Evolutionary conservation across 228 moss, liverwort and hornwort genomes (phyloP), one percentile per base, ranked within the genome.

Genomic region (Sphagnum magellanicum): DNA sequence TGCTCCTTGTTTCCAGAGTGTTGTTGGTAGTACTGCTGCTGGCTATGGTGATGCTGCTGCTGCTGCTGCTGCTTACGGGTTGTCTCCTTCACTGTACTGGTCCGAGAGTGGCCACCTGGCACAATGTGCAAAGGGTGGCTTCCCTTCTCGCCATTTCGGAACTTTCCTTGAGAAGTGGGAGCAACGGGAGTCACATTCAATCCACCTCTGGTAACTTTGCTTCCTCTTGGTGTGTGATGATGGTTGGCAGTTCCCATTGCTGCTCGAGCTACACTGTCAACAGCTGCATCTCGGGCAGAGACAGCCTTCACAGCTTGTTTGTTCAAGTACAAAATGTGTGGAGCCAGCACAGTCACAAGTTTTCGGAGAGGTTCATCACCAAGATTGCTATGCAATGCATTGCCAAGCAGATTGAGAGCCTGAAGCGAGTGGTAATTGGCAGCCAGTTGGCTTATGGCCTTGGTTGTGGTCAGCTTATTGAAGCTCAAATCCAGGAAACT

Each of bases 391-490:
- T 73, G 75, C 4, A 84, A 70, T 46, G 78, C 73, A 65, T 84
- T 84, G 47, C 81, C 84, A 5, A 74, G 65, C 46, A 84, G 71
- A 60, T 84, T 84, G 6, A 84, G 68, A 7, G 78, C 76, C 55
- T 76, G 76, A 0, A 84, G 60, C 5, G 84, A 78, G n/a, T 75
- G 69, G 32, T 84, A 78, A 51, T 84, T 84, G 4, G 80, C 84
- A 8, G 84, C 75, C 52, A 84, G 68, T 67, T 80, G 81, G 60
- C 72, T 72, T 6, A 84, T 63, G 50, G 78, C 73, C 63, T 75
- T 81, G 1, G 73, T 67, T 14, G 80, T 70, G 4, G 71, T 73
- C 51, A 84, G 48, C 70, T 81, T 84, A 66, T 84, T 84, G 49
- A 73, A 81, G 69, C 84, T 84, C 68, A 84, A 32, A 65, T 84